Evolutionary conservation across 2,329 filamentous ascomycete species (phyloP).

Genomic region (Fusarium pininemorale): DNA sequence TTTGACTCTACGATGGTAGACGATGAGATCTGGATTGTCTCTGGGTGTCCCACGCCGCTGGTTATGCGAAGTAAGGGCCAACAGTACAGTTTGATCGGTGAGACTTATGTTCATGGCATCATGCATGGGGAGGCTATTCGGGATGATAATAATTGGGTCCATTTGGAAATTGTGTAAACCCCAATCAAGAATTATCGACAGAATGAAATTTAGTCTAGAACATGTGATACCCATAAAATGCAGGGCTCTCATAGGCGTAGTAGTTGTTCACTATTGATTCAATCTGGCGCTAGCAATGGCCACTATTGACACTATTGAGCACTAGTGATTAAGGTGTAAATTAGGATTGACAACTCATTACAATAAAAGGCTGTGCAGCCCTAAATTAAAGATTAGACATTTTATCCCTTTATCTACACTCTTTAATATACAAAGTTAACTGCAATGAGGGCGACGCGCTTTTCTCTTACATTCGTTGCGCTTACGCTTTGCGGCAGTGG

Average conservation of each 20-base stretch:
- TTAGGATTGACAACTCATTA: neutral
- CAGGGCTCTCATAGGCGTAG: neutral
- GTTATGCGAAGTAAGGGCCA: neutral
- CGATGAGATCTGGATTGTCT: neutral
- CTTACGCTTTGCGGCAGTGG: neutral
- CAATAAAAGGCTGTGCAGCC: neutral
- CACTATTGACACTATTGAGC: neutral
- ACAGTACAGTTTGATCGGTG: neutral
- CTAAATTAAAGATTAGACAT: no score
- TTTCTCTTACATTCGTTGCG: neutral
- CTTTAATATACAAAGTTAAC: no score
- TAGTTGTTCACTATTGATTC: neutral
- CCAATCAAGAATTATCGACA: neutral
- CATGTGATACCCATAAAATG: neutral
- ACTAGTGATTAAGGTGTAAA: neutral
- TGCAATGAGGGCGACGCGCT: neutral
- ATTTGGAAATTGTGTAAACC: neutral
- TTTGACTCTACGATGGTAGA: neutral
- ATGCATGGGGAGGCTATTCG: neutral
- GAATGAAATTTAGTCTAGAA: neutral
- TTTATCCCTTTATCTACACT: no score
- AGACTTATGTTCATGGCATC: neutral
- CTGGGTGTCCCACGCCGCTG: neutral
- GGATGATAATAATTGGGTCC: accelerated
- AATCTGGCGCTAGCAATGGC: accelerated